phyloP scores from a whole-genome alignment of 306 rosid genomes.

The Datisca glomerata region DNA sequence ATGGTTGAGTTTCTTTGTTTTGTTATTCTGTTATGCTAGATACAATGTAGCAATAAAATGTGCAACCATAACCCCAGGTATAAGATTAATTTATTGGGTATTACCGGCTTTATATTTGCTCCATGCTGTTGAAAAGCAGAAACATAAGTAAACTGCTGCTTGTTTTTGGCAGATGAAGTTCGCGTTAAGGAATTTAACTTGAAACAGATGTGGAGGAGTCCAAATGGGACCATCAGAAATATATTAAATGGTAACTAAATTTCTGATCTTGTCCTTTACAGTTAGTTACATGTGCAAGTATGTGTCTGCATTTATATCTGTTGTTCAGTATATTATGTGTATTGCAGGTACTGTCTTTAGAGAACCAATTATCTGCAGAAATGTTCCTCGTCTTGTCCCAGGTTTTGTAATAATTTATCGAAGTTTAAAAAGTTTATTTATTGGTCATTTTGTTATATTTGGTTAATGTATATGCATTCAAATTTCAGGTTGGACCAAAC shows the following conservation, averaged over 20 bases:
- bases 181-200: conserved; percentile 79
- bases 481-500: conserved; percentile 87
- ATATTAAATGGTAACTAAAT: conserved; percentile 64
- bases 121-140: too few relatives aligned
- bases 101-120: too few relatives aligned
- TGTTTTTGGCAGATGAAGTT: conserved; percentile 74
- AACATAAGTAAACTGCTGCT: too few relatives aligned
- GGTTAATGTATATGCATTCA: too few relatives aligned
- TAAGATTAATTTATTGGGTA: too few relatives aligned
- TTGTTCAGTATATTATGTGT: background rate
- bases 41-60: conserved; percentile 98
- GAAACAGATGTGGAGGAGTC: conserved; percentile 97
- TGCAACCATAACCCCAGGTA: conserved; percentile 99
- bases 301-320: too few relatives aligned
- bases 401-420: too few relatives aligned
- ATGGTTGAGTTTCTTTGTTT: too few relatives aligned
- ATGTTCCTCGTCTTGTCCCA: conserved; percentile 92
- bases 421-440: too few relatives aligned
- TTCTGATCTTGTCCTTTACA: too few relatives aligned
- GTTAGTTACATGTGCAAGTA: too few relatives aligned
- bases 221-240: conserved; percentile 95
- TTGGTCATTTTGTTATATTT: conserved; percentile 2
- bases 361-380: conserved; percentile 96
- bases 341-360: conserved; percentile 91
- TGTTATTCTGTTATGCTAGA: too few relatives aligned